These are phyloP conservation scores for Brassica nigra DNA, from an alignment of 345 rosid genomes.

Conservation along the genomic window DNA sequence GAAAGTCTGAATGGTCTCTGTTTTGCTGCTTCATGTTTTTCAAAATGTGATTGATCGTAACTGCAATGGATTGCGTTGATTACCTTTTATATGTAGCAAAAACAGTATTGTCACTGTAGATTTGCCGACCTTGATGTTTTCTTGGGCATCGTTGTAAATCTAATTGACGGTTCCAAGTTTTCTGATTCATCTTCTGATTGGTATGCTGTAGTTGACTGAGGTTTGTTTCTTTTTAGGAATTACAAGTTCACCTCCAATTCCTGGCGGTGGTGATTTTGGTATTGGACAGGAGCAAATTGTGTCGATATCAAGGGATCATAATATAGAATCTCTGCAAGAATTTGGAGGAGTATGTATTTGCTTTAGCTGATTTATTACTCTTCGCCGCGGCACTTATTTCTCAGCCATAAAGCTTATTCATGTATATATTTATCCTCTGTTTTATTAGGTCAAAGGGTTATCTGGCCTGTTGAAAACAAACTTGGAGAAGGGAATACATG, in stretches of 20 bases:
- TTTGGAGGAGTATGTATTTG: slow-evolving; percentile 74
- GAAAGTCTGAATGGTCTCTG: slow-evolving; percentile 4
- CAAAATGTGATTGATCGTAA: slow-evolving; percentile 16
- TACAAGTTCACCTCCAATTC: slow-evolving; percentile 36
- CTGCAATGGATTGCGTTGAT: slow-evolving; percentile 3
- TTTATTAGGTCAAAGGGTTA: slow-evolving; percentile 66
- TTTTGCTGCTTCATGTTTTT: slow-evolving; percentile 18
- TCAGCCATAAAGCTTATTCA: slow-evolving; percentile 8
- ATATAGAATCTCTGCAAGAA: slow-evolving; percentile 56
- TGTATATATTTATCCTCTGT: not conserved
- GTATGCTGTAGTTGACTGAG: slow-evolving; percentile 17
- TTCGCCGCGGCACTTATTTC: slow-evolving; percentile 1
- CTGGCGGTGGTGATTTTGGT: slow-evolving; percentile 56
- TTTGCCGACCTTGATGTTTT: slow-evolving; percentile 3
- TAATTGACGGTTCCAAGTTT: slow-evolving; percentile 19
- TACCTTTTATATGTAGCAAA: not conserved
- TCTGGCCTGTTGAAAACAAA: slow-evolving; percentile 65
- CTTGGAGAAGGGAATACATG: slow-evolving; percentile 70
- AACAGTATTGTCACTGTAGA: not conserved
- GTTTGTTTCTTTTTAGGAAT: slow-evolving; percentile 45
- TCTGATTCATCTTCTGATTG: not conserved
- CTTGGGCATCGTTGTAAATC: not conserved
- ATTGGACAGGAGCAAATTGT: slow-evolving; percentile 75
- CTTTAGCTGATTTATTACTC: slow-evolving; percentile 18
- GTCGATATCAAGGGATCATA: slow-evolving; percentile 74